These are phyloP conservation scores for Deuterostichococcus epilithicus DNA, from an alignment of 139 green algal species.

Conservation along the genomic window DNA sequence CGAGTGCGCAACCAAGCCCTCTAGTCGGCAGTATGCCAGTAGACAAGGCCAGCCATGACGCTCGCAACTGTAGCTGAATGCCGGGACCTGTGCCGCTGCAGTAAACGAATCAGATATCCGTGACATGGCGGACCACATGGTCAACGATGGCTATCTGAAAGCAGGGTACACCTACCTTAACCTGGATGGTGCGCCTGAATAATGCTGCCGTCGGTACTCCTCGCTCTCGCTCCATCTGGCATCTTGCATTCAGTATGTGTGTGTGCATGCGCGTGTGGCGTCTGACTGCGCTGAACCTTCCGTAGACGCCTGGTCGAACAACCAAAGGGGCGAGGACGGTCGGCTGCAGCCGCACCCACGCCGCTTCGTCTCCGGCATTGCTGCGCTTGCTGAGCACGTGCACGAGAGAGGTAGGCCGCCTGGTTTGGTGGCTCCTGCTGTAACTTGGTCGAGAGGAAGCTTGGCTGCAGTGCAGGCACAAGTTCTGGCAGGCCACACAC, in stretches of 20 bases:
- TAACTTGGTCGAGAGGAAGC: not conserved
- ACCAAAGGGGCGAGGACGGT: not conserved
- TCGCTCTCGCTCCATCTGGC: not conserved
- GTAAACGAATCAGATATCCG: conserved; percentile 35
- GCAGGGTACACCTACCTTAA: conserved; percentile 34
- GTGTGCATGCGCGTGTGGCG: not conserved
- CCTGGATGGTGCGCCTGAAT: conserved; percentile 23
- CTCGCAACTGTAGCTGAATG: not conserved
- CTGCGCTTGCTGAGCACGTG: conserved; percentile 30
- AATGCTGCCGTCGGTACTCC: not conserved
- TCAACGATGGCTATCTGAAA: conserved; percentile 25
- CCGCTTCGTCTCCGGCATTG: conserved; percentile 24
- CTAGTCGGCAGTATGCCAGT: not conserved
- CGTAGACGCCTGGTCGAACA: conserved; percentile 19
- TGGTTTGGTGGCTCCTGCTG: no score
- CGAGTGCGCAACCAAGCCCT: conserved; percentile 9
- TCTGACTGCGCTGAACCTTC: not conserved
- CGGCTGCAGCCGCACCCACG: conserved; percentile 11
- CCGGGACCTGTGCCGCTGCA: not conserved
- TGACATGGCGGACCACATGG: conserved; percentile 32
- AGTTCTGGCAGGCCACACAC: not conserved
- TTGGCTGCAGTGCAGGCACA: not conserved
- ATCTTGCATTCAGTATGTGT: not conserved
- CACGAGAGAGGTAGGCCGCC: conserved; percentile 16
- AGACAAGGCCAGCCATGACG: not conserved